Conservation (phyloP, 2,329 filamentous ascomycete genomes). For the Parafenestella ontariensis region DNA sequence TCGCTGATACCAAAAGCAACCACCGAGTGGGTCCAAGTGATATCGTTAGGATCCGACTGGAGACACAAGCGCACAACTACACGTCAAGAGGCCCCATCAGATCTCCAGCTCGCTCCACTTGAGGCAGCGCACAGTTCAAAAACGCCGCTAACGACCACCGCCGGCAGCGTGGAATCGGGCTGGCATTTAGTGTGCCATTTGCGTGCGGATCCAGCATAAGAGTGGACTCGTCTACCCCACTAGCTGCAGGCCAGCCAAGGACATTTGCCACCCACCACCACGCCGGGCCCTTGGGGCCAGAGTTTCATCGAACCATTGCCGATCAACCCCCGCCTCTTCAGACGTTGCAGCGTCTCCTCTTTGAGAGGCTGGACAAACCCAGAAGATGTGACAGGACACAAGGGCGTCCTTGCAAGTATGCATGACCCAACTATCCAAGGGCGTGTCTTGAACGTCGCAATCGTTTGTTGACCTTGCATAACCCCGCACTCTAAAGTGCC, state of each 20-base stretch:
- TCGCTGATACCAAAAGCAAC: conserved; percentile 18
- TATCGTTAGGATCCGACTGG: not conserved
- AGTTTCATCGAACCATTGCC: conserved; percentile 22
- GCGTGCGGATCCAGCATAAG: conserved; percentile 28
- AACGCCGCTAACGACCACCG: conserved; percentile 11
- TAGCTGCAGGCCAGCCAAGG: conserved; percentile 12
- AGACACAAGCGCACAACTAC: not conserved
- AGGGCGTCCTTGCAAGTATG: not conserved
- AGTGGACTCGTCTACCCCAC: conserved; percentile 23
- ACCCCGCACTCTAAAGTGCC: conserved; percentile 20
- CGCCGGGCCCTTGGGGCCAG: conserved; percentile 11
- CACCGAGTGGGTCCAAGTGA: conserved; percentile 14
- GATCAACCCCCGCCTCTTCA: conserved; percentile 30
- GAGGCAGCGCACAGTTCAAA: conserved; percentile 10
- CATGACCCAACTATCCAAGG: not conserved
- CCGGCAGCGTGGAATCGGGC: conserved; percentile 38
- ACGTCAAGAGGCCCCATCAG: not conserved
- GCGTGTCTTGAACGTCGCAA: not conserved
- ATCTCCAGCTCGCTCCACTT: conserved; percentile 8
- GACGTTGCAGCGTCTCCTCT: conserved; percentile 19
- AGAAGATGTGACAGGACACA: not conserved
- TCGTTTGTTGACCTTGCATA: conserved; percentile 18
- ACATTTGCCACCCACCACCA: conserved; percentile 27
- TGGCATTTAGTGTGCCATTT: conserved; percentile 28
- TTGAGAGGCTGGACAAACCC: conserved; percentile 4